Evolutionary conservation across 2,329 filamentous ascomycete genomes (phyloP).

Genomic region (Ceratocystis smalleyi): DNA sequence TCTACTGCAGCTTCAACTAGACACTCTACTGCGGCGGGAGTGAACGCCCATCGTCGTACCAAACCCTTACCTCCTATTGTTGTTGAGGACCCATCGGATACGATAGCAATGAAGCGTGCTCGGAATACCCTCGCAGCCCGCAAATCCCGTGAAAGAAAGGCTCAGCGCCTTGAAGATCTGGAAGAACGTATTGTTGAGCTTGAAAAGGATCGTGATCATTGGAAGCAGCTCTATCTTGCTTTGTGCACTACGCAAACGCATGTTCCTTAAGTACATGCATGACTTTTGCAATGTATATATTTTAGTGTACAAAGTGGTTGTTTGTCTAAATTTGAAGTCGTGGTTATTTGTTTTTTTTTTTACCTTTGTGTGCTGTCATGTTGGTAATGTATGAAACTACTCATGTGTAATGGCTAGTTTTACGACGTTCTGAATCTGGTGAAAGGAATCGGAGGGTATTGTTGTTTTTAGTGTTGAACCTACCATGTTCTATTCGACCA

Average conservation of each 20-base stretch:
- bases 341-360: too few species aligned
- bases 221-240: conserved; percentile 41
- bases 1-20: conserved; percentile 25
- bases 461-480: too few species aligned
- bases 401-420: too few species aligned
- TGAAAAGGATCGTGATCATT: conserved; percentile 49
- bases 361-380: too few species aligned
- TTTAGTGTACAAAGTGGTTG: too few species aligned
- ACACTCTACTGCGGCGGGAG: conserved; percentile 54
- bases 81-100: conserved; percentile 57
- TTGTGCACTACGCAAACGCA: conserved; percentile 22
- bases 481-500: too few species aligned
- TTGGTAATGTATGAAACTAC: too few species aligned
- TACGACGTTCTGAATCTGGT: too few species aligned
- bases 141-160: conserved; percentile 80
- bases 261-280: conserved; percentile 19
- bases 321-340: too few species aligned
- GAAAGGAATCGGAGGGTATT: too few species aligned
- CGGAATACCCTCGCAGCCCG: conserved; percentile 87
- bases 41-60: conserved; percentile 58
- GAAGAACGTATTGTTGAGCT: conserved; percentile 59
- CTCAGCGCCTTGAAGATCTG: conserved; percentile 56
- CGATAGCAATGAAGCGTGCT: conserved; percentile 76
- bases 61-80: conserved; percentile 69
- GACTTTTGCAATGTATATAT: too few species aligned